These are phyloP conservation scores for Setomelanomma holmii DNA, from an alignment of 2,329 filamentous ascomycete genomes.

Conservation along the genomic window DNA sequence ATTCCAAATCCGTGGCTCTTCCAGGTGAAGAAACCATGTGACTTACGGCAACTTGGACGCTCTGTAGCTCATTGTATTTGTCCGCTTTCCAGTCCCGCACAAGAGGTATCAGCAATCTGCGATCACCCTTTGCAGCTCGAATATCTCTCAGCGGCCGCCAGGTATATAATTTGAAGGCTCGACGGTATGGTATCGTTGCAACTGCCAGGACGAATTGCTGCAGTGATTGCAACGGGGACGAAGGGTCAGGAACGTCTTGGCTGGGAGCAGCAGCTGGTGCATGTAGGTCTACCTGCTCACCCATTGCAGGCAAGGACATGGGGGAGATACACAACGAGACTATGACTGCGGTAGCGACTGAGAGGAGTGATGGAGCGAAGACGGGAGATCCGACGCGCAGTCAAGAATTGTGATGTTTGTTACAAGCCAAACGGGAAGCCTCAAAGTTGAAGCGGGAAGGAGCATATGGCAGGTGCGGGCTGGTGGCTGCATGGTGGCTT, in stretches of 20 bases:
- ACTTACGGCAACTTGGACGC: slow-evolving; percentile 34
- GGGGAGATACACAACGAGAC: background rate
- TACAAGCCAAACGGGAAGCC: background rate
- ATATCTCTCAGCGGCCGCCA: slow-evolving; percentile 35
- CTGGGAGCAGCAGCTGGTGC: background rate
- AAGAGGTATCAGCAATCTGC: slow-evolving; percentile 19
- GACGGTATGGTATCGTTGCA: slow-evolving; percentile 33
- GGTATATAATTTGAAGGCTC: slow-evolving; percentile 40
- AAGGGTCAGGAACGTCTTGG: background rate
- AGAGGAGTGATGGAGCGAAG: background rate
- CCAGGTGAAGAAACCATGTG: no score
- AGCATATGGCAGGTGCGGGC: slow-evolving; percentile 2
- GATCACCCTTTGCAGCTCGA: slow-evolving; percentile 24
- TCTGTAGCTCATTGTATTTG: slow-evolving; percentile 37
- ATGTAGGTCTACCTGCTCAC: background rate
- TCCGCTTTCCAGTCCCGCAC: slow-evolving; percentile 34
- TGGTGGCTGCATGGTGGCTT: slow-evolving; percentile 25
- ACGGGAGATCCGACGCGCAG: no score
- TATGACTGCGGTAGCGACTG: background rate
- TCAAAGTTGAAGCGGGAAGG: background rate
- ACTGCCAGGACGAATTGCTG: background rate
- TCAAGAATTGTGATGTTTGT: background rate
- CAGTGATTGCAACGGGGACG: background rate
- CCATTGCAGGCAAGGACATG: background rate
- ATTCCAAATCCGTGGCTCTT: no score